Base-by-base conservation (phyloP, 2,329 filamentous ascomycete genomes). In the Plectosphaerella cucumerina region DNA sequence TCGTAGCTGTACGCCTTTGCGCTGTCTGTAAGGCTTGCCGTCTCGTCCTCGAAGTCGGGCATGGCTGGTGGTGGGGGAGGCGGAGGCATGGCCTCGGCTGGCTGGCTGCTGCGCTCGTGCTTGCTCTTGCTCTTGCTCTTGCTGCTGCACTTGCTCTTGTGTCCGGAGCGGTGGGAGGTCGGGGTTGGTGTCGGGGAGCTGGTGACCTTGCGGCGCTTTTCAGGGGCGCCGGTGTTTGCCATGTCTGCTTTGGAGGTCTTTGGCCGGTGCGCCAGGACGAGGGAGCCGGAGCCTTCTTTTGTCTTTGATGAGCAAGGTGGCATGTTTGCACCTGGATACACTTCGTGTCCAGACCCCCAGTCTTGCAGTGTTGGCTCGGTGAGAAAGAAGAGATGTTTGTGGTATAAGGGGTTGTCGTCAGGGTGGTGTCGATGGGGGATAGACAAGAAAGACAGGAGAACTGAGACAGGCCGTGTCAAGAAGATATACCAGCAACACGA, bases 1-100 rank as follows among this genome's bases (percentile, higher is more conserved):
- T 74, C 71, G 50, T 72, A 62, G 49, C 72, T 68, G 49, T 74
- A 70, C 37, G 72, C 67, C 22, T 69, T 68, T 52, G 73, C 70
- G 53, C 71, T 73, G 5, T 71, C 68, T 5, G 70, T 71, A 44
- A 74, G 59, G 45, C 70, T 73, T 37, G 63, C 62, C 2, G 69
- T 73, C 26, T 73, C 69, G 42, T 67, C 65, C 21, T 47, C 34
- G 14, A 51, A 53, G 23, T 53, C 55, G 18, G 61, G 22, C 4
- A 50, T 48, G 22, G 22, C 49, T 51, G 17, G 53, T 53, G 22
- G 53, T 34, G 20, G 52, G 47, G 14, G 53, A 55, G 35, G 50
- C 33, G 31, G 48, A 18, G 39, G 39, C 5, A 17, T n/a, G 17
- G 22, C 17, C 6, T 20, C 45, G 31, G 45, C 6, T 14, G 31